Base-by-base conservation (phyloP, 2,329 filamentous ascomycete genomes). In the Raffaelea albimanens region DNA sequence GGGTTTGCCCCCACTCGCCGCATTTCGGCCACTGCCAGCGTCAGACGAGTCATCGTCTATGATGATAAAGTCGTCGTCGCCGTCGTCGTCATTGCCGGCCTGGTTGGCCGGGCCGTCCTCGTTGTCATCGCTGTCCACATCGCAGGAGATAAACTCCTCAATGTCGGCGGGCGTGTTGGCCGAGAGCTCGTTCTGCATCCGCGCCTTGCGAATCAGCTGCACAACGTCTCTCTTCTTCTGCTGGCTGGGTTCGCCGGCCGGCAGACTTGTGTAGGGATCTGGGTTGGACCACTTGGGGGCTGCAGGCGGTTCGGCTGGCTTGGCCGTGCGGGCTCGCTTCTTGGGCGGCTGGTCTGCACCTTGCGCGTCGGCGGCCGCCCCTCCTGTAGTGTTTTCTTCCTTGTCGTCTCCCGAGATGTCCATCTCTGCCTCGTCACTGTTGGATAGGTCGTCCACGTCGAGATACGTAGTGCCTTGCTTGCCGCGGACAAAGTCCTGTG, bases 261-360 rank as follows among this genome's bases (percentile, higher is more conserved):
- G 91, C 10, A 95, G 71, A 2, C 80, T 85, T 5, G 87, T 95
- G 64, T 97, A 96, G 0, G 90, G 89, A 61, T 97, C 91, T 3
- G 91, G 90, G 57, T 97, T 97, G 4, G 89, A 95, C 91, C 91
- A 97, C 63, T 85, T 89, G 3, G 89, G 88, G 5, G 62, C 65
- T 9, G 39, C 29, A 3, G 31, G 19, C 16, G 21, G 11, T 20
- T 46, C 36, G 10, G 29, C 33, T 14, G 40, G 25, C 39, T 48
- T 43, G 14, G 25, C 19, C 2, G 43, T 18, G 10, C 54, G 53
- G 1, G 50, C 44, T 2, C 52, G 54, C 33, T 57, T 57, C 34
- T 48, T 46, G 5, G 47, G 50, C 42, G 52, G 50, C 13, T 39
- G 40, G 20, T 13, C 44, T n/a, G 25, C 25, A 29, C 25, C 25